Percentiles rank a stretch among this genome's conserved stretches.
phyloP scores from a whole-genome alignment of 805 yeast genomes.

The Teunomyces aglyptinius region DNA sequence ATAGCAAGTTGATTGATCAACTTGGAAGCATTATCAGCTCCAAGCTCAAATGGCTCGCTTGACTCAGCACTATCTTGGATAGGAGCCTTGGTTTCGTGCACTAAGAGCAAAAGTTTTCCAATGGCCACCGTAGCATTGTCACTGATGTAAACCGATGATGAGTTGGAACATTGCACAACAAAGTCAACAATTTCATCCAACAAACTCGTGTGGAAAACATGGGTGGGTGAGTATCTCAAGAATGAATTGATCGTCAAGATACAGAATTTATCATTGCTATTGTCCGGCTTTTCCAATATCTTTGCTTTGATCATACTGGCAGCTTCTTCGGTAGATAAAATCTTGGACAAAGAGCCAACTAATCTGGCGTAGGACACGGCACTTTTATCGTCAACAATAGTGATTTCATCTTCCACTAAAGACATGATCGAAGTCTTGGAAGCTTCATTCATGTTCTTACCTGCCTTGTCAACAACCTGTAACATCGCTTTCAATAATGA shows the following conservation, averaged over 20 bases:
- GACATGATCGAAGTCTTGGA: slow-evolving; percentile 68
- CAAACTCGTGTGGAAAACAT: slow-evolving; percentile 54
- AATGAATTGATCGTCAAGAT: slow-evolving; percentile 75
- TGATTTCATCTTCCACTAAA: slow-evolving; percentile 71
- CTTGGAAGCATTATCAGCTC: slow-evolving; percentile 38
- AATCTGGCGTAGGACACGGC: slow-evolving; percentile 76
- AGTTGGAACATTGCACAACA: slow-evolving; percentile 43
- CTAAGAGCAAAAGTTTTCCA: slow-evolving; percentile 70
- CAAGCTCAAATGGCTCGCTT: slow-evolving; percentile 32
- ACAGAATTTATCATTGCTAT: slow-evolving; percentile 52
- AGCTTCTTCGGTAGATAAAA: slow-evolving; percentile 65
- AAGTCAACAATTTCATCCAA: slow-evolving; percentile 49
- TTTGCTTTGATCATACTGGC: slow-evolving; percentile 55
- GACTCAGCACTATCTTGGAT: slow-evolving; percentile 11
- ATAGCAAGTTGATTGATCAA: slow-evolving; percentile 53
- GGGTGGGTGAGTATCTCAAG: slow-evolving; percentile 70
- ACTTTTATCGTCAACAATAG: slow-evolving; percentile 50
- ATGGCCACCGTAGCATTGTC: slow-evolving; percentile 78
- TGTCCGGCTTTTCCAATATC: slow-evolving; percentile 47
- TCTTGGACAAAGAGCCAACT: slow-evolving; percentile 73
- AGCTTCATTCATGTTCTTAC: slow-evolving; percentile 69
- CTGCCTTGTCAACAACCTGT: slow-evolving; percentile 80
- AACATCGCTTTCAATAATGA: slow-evolving; percentile 83
- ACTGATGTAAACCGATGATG: slow-evolving; percentile 51
- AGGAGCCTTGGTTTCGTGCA: slow-evolving; percentile 36